Base-by-base conservation (phyloP, 2,329 filamentous ascomycete genomes). In the Aureobasidium sp. region DNA sequence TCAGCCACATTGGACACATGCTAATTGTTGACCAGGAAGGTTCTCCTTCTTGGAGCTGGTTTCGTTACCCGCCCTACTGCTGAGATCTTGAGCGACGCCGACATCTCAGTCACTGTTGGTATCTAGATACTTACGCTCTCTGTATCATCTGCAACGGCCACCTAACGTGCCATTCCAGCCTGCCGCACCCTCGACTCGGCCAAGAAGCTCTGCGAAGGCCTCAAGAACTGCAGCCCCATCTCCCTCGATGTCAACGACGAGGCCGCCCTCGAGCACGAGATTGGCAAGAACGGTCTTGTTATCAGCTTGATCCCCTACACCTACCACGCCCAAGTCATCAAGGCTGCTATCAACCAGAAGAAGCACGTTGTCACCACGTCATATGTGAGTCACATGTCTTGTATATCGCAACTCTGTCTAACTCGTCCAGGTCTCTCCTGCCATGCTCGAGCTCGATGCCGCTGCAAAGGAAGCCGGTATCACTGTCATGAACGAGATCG, bases 401-500 rank as follows among this genome's bases (percentile, higher is more conserved):
- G 10, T 20, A 32, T 57, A 2, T 57, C 17, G 17, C 4, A 12
- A 7, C 12, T 13, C 10, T 1, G 3, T 27, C 53, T 51, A 34
- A 62, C 20, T 26, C 8, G 39, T 36, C 17, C 26, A 60, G 57
- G 57, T 53, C 68, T 95, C 90, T 5, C 91, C 91, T 3, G 90
- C 90, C 67, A 97, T 97, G 91, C 77, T 87, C 78, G 93, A 92
- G 80, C 85, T 97, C 56, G 88, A 97, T 71, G 80, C 86, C 70
- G 80, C 88, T 69, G 86, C 84, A 74, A 96, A 96, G 82, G 89
- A 88, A 66, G 93, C 93, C 20, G 92, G 91, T 65, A 97, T 97
- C 73, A 96, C 91, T 12, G 92, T 97, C 73, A 92, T 97, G 89
- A 97, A 97, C 78, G 93, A 97, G 83, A 95, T 96, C 72, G 91